Base-by-base conservation (phyloP, 2,329 filamentous ascomycete genomes). In the Neonectria coccinea region DNA sequence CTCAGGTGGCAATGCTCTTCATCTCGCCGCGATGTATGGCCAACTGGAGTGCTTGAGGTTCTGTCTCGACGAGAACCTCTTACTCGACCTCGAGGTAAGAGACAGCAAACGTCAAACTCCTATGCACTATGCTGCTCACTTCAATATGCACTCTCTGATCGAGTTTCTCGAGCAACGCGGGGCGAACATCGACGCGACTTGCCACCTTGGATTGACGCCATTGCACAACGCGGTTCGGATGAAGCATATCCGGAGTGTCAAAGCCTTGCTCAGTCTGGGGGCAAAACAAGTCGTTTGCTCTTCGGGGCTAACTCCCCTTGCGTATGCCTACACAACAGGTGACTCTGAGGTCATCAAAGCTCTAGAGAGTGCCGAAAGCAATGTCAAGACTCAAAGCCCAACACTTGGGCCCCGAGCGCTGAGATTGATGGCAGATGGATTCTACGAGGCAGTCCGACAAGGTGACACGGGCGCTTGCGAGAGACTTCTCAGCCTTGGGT, bases 111-210 rank as follows among this genome's bases (percentile, higher is more conserved):
- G 20, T 20, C 20, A 20, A 20, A 20, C 20, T 20, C 20, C 20
- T 20, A 20, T 20, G 20, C 20, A 20, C 20, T 20, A 20, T 3
- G 20, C 20, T 20, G 20, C 20, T 20, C 20, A 20, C 2, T 5
- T 25, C 22, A 25, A 25, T 2, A 63, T 63, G 59, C 59, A 63
- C 4, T 50, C 53, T 18, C 16, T 20, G 0, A 29, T 66, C 9
- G 4, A 53, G 9, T 36, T 48, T 4, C 12, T 66, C 8, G 8
- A 14, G 1, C 5, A 10, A 5, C 48, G 8, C 16, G 64, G 59
- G 2, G 59, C 44, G n/a, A 53, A 63, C 11, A 36, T 66, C 16
- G 2, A 59, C n/a, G 55, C 64, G 1, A 47, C 0, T 2, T 4
- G n/a, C 4, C 10, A 3, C 4, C 0, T 1, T 2, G 64, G 56